These are phyloP conservation scores for Wallacemonas sp. DNA, from an alignment of 208 protist genomes.

Conservation along the genomic window DNA sequence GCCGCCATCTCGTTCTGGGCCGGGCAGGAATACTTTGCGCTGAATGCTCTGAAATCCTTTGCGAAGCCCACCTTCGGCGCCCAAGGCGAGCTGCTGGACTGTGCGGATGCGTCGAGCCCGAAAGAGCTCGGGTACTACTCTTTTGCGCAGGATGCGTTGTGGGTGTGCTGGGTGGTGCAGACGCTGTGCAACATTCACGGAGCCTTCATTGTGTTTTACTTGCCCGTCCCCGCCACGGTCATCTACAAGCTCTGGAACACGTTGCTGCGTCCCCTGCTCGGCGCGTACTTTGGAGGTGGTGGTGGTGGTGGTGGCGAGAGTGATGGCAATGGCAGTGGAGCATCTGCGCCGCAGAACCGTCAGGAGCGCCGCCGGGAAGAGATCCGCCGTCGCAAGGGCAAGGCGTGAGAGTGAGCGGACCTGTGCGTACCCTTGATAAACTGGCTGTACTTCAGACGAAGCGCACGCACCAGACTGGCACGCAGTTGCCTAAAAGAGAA, in stretches of 20 bases:
- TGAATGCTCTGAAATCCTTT: constrained; percentile 51
- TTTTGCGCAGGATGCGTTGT: constrained; percentile 85
- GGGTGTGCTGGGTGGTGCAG: constrained; percentile 90
- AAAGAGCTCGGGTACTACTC: constrained; percentile 77
- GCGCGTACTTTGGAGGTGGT: constrained; percentile 20
- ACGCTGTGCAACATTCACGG: constrained; percentile 65
- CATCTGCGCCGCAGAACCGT: constrained; percentile 32
- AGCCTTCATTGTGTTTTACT: constrained; percentile 83
- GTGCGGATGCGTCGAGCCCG: constrained; percentile 75
- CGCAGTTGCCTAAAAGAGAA: neutral
- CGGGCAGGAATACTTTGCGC: constrained; percentile 69
- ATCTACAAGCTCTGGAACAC: constrained; percentile 70
- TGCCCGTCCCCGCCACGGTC: constrained; percentile 75
- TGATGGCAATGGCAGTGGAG: neutral
- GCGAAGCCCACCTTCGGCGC: constrained; percentile 46
- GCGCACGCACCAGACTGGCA: no score
- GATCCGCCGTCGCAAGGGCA: constrained; percentile 59
- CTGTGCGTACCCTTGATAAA: no score
- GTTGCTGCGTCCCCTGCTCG: constrained; percentile 41
- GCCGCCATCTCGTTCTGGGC: constrained; percentile 75
- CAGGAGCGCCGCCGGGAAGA: constrained; percentile 71
- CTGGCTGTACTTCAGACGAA: no score
- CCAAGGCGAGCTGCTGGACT: constrained; percentile 69
- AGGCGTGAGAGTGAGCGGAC: constrained; percentile 1
- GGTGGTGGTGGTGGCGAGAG: constrained; percentile 17